Percentiles rank a stretch among this genome's conserved stretches.
phyloP scores from a whole-genome alignment of 1,139 yeast genomes.

The Saccharomyces hybrid region DNA sequence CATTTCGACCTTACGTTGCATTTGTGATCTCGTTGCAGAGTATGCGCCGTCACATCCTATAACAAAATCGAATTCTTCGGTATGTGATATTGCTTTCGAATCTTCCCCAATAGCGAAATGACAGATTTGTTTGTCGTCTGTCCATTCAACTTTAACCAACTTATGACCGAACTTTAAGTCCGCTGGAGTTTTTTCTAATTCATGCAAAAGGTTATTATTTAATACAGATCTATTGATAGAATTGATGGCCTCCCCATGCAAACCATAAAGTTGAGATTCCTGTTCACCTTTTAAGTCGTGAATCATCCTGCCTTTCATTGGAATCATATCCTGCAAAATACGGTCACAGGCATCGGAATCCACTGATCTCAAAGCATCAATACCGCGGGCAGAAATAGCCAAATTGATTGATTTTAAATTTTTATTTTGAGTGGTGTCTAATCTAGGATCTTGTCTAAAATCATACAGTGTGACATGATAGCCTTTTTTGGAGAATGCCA shows the following conservation, averaged over 20 bases:
- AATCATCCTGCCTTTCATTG: constrained; percentile 87
- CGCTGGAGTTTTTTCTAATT: constrained; percentile 36
- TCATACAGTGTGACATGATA: constrained; percentile 67
- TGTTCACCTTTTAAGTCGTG: constrained; percentile 61
- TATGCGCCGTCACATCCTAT: constrained; percentile 87
- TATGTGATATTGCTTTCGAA: constrained; percentile 14
- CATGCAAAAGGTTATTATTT: constrained; percentile 56
- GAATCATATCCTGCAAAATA: constrained; percentile 57
- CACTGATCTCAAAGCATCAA: constrained; percentile 56
- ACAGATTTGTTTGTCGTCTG: constrained; percentile 20
- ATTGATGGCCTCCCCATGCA: constrained; percentile 78
- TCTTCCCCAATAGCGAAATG: constrained; percentile 25
- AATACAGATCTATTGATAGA: constrained; percentile 73
- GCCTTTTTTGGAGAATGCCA: constrained; percentile 71
- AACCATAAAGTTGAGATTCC: constrained; percentile 68
- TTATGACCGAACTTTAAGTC: constrained; percentile 51
- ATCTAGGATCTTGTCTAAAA: constrained; percentile 40
- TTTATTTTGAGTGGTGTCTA: constrained; percentile 27
- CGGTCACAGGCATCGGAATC: constrained; percentile 51
- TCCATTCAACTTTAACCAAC: constrained; percentile 36
- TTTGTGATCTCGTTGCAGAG: constrained; percentile 62
- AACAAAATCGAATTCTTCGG: constrained; percentile 42
- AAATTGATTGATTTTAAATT: constrained; percentile 69
- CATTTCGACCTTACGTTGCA: constrained; percentile 65
- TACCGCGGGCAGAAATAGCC: constrained; percentile 82